Conservation (phyloP, 164 flowering plant genomes). For the Chloranthus sessilifolius region DNA sequence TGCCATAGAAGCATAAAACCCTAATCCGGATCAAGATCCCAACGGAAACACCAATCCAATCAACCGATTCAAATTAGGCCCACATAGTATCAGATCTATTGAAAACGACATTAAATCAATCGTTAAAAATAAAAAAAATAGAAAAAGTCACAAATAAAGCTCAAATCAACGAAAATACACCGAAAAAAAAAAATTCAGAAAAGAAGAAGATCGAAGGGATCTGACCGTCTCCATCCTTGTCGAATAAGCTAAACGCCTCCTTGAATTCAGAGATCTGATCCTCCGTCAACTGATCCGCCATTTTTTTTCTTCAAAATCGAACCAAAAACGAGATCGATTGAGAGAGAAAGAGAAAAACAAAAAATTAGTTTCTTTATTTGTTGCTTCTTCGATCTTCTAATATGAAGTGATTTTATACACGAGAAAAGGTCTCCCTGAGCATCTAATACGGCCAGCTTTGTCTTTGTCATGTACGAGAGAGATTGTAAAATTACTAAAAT, state of each 20-base stretch:
- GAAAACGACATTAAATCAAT: background rate
- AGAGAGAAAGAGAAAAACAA: background rate
- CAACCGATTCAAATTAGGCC: too few species aligned
- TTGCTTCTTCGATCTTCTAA: too few species aligned
- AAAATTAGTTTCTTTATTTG: too few species aligned
- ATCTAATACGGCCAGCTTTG: too few species aligned
- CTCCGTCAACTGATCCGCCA: slow-evolving; percentile 9
- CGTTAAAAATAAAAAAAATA: background rate
- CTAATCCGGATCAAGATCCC: too few species aligned
- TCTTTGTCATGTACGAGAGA: too few species aligned
- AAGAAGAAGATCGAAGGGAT: background rate
- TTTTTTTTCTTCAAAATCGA: background rate
- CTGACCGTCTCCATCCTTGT: slow-evolving; percentile 12
- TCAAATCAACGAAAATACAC: background rate
- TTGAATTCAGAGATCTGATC: slow-evolving; percentile 12
- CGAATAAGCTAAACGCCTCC: slow-evolving; percentile 14
- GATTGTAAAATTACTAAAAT: too few species aligned
- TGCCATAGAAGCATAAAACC: too few species aligned
- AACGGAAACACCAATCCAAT: too few species aligned
- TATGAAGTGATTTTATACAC: too few species aligned
- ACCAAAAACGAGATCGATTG: background rate
- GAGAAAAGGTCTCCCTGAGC: too few species aligned
- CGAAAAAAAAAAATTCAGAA: background rate
- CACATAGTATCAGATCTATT: background rate
- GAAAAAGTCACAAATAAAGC: background rate